Base-by-base conservation (phyloP, 2,329 filamentous ascomycete species). In the Onygenales sp. region DNA sequence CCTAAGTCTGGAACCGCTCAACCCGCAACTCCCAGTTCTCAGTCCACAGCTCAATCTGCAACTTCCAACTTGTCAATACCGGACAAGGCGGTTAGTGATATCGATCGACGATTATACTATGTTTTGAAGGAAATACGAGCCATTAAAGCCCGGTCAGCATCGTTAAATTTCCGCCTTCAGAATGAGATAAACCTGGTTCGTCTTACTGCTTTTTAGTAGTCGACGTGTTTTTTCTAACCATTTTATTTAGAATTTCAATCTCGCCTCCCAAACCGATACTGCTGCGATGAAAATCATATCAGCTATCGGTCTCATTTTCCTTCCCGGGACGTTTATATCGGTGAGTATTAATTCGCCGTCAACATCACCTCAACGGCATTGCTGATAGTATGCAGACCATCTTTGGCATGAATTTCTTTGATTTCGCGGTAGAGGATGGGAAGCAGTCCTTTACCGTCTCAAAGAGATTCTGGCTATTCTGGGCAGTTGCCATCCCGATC, bases 321-420 rank as follows among this genome's bases (percentile, higher is more conserved):
- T 68, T 4, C 64, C 62, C 1, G 63, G 61, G 54, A 65, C 62
- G 3, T 66, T 63, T 56, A 59, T 63, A n/a, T 63, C 62, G 56
- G 64, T 64, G 57, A 49, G 61, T 58, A 10, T n/a, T 14, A 36
- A 8, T 17, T 39, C 21, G 11, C 17, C 6, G n/a, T n/a, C 7
- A 34, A 33, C 50, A 31, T 8, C 33, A 34, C 9, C 34, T 42
- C 14, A n/a, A 11, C 6, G 17, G 14, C 37, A 6, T 17, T 50
- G 49, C 43, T 44, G 34, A 36, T 33, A 49, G 14, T 13, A 4
- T 33, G n/a, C 32, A 65, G 63, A 64, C 62, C 14, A 49, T 70
- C 33, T 70, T 69, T 56, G 66, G 67, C 11, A 68, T 64, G 44
- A 65, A 64, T 17, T 70, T 70, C 50, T 69, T 69, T 56, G 58